phyloP scores from a whole-genome alignment of 2,329 filamentous ascomycete genomes.

The Sclerotinia spermophila region DNA sequence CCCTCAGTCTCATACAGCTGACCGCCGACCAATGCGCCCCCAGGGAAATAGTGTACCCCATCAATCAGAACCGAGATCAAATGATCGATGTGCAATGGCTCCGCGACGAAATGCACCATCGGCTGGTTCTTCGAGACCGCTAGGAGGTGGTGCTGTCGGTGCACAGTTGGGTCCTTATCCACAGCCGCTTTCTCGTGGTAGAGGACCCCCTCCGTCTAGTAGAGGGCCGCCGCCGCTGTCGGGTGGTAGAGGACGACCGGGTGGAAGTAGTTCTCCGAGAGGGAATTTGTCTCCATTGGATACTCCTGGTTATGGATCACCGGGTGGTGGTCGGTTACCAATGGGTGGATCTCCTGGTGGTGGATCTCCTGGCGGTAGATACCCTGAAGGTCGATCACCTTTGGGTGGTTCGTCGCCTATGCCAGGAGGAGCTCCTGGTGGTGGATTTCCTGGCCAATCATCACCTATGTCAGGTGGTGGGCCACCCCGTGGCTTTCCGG shows the following conservation, averaged over 20 bases:
- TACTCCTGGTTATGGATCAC: neutral
- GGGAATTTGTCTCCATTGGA: neutral
- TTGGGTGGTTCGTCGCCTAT: too few species aligned
- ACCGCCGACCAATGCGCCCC: neutral
- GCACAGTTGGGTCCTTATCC: neutral
- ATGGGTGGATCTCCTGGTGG: too few species aligned
- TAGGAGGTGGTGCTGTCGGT: neutral
- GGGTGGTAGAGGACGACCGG: neutral
- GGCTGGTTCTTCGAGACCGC: neutral
- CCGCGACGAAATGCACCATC: neutral
- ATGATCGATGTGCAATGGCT: neutral
- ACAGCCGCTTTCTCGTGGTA: neutral
- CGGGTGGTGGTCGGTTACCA: neutral
- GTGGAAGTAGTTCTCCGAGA: neutral
- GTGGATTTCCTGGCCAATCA: too few species aligned
- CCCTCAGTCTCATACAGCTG: neutral
- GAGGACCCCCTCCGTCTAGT: neutral
- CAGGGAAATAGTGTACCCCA: neutral
- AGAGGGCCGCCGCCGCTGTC: neutral
- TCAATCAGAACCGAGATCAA: neutral
- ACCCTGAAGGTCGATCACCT: too few species aligned
- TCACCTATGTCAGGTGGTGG: neutral
- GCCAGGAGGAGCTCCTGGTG: too few species aligned
- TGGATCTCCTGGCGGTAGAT: too few species aligned
- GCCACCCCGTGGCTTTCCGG: too few species aligned